Evolutionary conservation across 148 eudicot species (phyloP).

Genomic region (Dianthus caryophyllus): DNA sequence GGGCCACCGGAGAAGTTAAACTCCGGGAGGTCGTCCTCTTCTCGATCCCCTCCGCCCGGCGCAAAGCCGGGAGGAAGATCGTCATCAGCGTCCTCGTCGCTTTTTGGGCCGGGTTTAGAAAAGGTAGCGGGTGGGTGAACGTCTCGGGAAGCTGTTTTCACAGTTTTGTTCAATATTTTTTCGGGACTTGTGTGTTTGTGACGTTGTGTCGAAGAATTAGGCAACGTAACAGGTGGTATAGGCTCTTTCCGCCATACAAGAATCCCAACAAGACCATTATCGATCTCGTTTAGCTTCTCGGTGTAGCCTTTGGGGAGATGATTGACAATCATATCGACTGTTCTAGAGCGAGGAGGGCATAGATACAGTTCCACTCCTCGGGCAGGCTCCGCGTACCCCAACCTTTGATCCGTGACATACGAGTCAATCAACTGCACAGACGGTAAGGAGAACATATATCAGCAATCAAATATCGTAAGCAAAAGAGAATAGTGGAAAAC

Average conservation of each 20-base stretch:
- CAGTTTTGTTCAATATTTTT: slow-evolving; percentile 33
- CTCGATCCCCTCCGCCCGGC: slow-evolving; percentile 56
- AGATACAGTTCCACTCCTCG: slow-evolving; percentile 76
- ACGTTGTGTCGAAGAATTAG: slow-evolving; percentile 47
- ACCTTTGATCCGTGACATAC: slow-evolving; percentile 59
- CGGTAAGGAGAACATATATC: background rate
- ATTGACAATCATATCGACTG: slow-evolving; percentile 57
- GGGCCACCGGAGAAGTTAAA: slow-evolving; percentile 57
- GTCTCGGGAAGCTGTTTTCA: slow-evolving; percentile 27
- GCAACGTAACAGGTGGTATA: slow-evolving; percentile 44
- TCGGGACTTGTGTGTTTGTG: slow-evolving; percentile 35
- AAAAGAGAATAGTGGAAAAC: too few species aligned
- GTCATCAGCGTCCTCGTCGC: slow-evolving; percentile 40
- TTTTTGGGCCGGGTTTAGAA: slow-evolving; percentile 4
- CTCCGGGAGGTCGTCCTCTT: slow-evolving; percentile 91
- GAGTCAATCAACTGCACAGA: slow-evolving; percentile 68
- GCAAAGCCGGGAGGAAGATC: slow-evolving; percentile 92
- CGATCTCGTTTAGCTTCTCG: slow-evolving; percentile 40
- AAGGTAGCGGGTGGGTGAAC: slow-evolving; percentile 32
- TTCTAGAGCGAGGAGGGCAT: slow-evolving; percentile 54
- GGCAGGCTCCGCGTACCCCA: slow-evolving; percentile 82
- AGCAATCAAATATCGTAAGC: background rate
- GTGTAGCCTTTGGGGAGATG: slow-evolving; percentile 50
- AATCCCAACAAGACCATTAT: slow-evolving; percentile 79
- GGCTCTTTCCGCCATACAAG: slow-evolving; percentile 87